Evolutionary conservation across 1,284 basidiomycete species (phyloP), one percentile per base, ranked within the genome.

Genomic region (Sanguinoderma infundibulare): DNA sequence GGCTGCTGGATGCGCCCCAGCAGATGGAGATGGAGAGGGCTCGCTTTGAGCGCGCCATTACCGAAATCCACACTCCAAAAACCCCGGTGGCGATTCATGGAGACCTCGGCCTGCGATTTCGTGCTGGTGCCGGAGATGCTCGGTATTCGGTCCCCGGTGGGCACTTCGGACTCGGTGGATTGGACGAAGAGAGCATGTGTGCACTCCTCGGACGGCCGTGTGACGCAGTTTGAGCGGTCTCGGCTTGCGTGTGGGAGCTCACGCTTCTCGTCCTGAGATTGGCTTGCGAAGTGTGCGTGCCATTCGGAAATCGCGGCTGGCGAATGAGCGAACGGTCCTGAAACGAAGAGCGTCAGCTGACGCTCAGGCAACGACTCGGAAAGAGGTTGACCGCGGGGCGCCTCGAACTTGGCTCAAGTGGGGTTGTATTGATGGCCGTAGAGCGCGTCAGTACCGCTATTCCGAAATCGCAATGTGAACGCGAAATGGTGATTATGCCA

Each of bases 351-450:
- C 36, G 17, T 51, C 17, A 47, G 55, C 50, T 52, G 39, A 30
- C 32, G n/a, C 26, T 36, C 24, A 53, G 40, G 12, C 9, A 36
- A 42, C 51, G 28, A 49, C 5, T 30, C 46, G 46, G 46, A 32
- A 49, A 24, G 39, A 42, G 22, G 54, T 56, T 47, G 57, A 39
- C 35, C 57, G 57, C 51, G 57, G 57, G 57, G 57, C 57, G 57
- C 51, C 57, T 59, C 57, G 57, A 62, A 32, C 53, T 40, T 51
- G 42, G 42, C 57, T 52, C 34, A 39, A 32, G 24, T 53, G 49
- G n/a, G 36, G 32, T 36, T 26, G 22, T 28, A 36, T 26, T 55
- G 28, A 40, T 50, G 47, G 47, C 55, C 34, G 39, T 46, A 56
- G 47, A 38, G 47, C 55, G 47, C 26, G 56, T 38, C 17, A 22